Evolutionary conservation across 305 asterid species (phyloP).

Genomic region (Fraxinus sp.): DNA sequence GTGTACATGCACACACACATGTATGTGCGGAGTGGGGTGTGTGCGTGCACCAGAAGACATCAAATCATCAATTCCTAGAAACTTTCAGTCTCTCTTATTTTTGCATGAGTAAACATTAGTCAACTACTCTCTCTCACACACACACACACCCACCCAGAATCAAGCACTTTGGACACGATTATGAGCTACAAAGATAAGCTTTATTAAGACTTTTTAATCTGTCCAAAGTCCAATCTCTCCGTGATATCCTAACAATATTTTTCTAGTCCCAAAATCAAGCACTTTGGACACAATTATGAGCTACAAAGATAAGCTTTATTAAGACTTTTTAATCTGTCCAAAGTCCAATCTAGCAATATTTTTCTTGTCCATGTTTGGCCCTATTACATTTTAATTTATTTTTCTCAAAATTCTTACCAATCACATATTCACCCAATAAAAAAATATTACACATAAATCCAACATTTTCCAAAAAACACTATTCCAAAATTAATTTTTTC

Average conservation of each 20-base stretch:
- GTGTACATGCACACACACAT: constrained; percentile 30
- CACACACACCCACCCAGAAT: not conserved
- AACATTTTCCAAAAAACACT: too few relatives aligned
- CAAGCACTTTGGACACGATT: constrained; percentile 13
- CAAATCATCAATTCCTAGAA: constrained; percentile 16
- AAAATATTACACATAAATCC: too few relatives aligned
- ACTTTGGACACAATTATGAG: constrained; percentile 14
- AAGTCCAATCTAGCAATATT: not conserved
- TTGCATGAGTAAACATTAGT: constrained; percentile 33
- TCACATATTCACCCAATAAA: too few relatives aligned
- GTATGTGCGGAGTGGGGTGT: constrained; percentile 5
- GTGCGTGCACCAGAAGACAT: constrained; percentile 3
- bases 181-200: not conserved
- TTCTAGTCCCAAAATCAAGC: not conserved
- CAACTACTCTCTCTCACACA: not conserved
- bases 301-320: not conserved
- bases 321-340: not conserved
- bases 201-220: not conserved
- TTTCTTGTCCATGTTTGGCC: too few relatives aligned
- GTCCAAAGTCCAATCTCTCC: not conserved
- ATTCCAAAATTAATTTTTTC: not conserved
- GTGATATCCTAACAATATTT: not conserved
- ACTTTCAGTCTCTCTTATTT: constrained; percentile 19
- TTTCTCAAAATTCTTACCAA: too few relatives aligned
- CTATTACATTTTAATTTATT: too few relatives aligned